Evolutionary conservation across 805 yeast species (phyloP), one percentile per base, ranked within the genome.

Genomic region (Ogataea siamensis): DNA sequence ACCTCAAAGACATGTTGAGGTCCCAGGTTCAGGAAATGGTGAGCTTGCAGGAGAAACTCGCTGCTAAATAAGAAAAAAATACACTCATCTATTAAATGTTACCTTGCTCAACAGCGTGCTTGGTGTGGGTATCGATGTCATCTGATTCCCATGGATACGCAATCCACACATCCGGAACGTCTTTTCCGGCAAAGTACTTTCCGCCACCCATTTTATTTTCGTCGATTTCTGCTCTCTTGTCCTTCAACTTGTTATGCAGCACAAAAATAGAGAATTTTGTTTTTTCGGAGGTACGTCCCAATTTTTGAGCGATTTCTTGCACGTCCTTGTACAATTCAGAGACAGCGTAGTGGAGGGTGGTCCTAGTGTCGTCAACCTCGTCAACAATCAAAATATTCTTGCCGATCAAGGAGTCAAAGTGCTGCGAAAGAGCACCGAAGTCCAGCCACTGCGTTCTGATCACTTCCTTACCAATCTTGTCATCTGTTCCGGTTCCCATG

Each of bases 331-430:
- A 73, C 46, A 87, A 68, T 62, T 87, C 95, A 8, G 78, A 68
- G 26, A 86, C 74, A 2, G 95, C 95, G 55, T 86, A 87, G 58
- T 84, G 91, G 40, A 87, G 67, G 2, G 95, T 87, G 37, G 95
- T 87, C 71, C 95, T 82, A 16, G 95, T 85, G 59, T 87, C 95
- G 61, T 87, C 95, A 32, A 87, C 95, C 66, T 87, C 95, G 61
- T 87, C 95, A 23, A 87, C 93, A 53, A 87, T 84, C 49, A 87
- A 65, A 25, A 87, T 71, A 57, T 79, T 80, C 64, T 86, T 87
- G 51, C 94, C 95, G 42, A 87, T 80, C 46, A 87, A 70, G 32
- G 86, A 80, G 49, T 81, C 84, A 49, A 81, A 78, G 62, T 80
- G 86, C 61, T 77, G 70, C 34, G 70, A 73, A 37, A 84, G 67